Base-by-base conservation (phyloP, 1,139 yeast species). In the Saccharomyces hybrid region DNA sequence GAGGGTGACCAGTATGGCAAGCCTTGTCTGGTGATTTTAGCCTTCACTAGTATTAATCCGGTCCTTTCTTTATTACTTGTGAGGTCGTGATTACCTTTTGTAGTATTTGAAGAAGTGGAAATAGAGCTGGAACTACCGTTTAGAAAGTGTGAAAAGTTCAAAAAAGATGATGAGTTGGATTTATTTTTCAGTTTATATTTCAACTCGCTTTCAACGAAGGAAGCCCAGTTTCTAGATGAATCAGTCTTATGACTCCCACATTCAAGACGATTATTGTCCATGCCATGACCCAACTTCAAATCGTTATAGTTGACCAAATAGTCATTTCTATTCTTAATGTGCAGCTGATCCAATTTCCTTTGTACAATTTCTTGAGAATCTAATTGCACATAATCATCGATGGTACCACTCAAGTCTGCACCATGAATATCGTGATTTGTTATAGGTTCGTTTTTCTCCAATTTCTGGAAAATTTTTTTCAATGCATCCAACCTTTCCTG, bases 1-100 rank as follows among this genome's bases (percentile, higher is more conserved):
- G 68, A 57, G 31, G 75, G 74, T 5, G 69, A 64, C 29, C 68
- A 56, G 54, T 76, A 72, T 2, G 72, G 71, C 25, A 72, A 54
- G 52, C 73, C 72, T 46, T 60, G 61, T 27, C 57, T 57, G 6
- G 66, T 64, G 23, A 58, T 51, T 13, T 56, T 51, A 14, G 63
- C 58, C n/a, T 56, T 54, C 4, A 61, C 34, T 29, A 63, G 51
- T 11, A 63, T 63, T 29, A 63, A 51, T 3, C 67, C 66, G n/a
- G 58, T 57, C 29, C 52, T 58, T 31, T 54, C 58, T 11, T 44
- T 51, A 13, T 52, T 7, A 38, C 16, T 27, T 47, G 16, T 46
- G 46, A 23, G 52, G 25, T 27, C 47, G 11, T 26, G 48, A 16
- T 57, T 57, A 7, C 26, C 19, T 29, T 52, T 38, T 26, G 48